Evolutionary conservation across 805 yeast species (phyloP).

Genomic region (Candida ortonii): DNA sequence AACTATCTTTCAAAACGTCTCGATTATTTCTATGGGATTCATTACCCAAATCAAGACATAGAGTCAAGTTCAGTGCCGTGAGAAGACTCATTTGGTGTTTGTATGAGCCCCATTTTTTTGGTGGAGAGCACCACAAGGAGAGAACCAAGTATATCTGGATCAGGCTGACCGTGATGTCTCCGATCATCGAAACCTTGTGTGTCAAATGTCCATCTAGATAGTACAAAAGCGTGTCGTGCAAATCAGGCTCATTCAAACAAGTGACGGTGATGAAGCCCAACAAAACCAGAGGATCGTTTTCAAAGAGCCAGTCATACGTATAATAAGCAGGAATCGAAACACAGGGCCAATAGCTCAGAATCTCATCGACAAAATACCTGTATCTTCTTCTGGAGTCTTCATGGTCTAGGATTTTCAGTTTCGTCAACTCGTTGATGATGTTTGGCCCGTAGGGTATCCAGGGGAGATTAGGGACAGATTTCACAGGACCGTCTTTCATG

Average conservation of each 20-base stretch:
- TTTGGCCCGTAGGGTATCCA: conserved; percentile 37
- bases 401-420: conserved; percentile 32
- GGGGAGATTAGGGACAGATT: conserved; percentile 33
- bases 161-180: conserved; percentile 40
- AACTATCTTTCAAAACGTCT: conserved; percentile 27
- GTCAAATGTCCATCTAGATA: conserved; percentile 46
- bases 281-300: conserved; percentile 42
- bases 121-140: conserved; percentile 54
- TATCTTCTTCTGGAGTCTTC: conserved; percentile 37
- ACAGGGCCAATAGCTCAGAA: conserved; percentile 49
- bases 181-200: conserved; percentile 41
- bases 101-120: conserved; percentile 49
- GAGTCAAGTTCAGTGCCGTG: conserved; percentile 41
- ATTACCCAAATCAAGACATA: conserved; percentile 49
- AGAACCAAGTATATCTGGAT: conserved; percentile 44
- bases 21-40: conserved; percentile 29
- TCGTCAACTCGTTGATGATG: conserved; percentile 38
- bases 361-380: conserved; percentile 35
- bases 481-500: conserved; percentile 37
- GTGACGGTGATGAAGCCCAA: conserved; percentile 46
- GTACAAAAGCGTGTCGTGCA: conserved; percentile 41
- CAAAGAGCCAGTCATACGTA: conserved; percentile 39
- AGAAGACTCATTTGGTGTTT: conserved; percentile 49
- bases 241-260: conserved; percentile 42
- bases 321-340: conserved; percentile 39